Conservation (phyloP, 148 eudicot species). For the Beta vulgaris region DNA sequence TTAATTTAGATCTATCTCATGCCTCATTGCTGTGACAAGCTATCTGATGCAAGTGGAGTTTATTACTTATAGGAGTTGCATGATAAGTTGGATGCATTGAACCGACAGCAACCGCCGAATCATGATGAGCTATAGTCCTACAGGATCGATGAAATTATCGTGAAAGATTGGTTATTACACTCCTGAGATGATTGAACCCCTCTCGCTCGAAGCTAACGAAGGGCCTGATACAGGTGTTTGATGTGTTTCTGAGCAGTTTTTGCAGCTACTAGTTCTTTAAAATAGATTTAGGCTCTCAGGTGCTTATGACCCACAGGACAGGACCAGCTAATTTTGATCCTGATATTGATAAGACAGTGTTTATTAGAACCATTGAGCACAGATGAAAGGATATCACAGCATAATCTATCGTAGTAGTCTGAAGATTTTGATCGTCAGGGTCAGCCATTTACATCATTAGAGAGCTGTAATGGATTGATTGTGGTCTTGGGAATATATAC, state of each 20-base stretch:
- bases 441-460: neutral
- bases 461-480: neutral
- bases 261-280: constrained; percentile 23
- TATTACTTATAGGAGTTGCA: constrained; percentile 63
- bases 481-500: no score
- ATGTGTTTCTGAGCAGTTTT: constrained; percentile 22
- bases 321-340: constrained; percentile 6
- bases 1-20: neutral
- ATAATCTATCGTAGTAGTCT: neutral
- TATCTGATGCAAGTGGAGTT: neutral
- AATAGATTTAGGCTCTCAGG: constrained; percentile 15
- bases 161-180: neutral
- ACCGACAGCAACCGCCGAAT: constrained; percentile 49
- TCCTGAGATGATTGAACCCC: neutral
- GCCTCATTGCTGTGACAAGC: neutral
- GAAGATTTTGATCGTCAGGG: neutral
- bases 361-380: constrained; percentile 15
- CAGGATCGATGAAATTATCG: neutral
- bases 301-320: constrained; percentile 16
- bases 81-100: constrained; percentile 66
- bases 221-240: neutral
- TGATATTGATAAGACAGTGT: constrained; percentile 6
- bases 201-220: neutral
- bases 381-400: constrained; percentile 6
- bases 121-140: constrained; percentile 88